Percentiles rank a stretch among this genome's conserved stretches.
Evolutionary conservation across 2,329 filamentous ascomycete species (phyloP).

Genomic region (Aspergillus ustus): DNA sequence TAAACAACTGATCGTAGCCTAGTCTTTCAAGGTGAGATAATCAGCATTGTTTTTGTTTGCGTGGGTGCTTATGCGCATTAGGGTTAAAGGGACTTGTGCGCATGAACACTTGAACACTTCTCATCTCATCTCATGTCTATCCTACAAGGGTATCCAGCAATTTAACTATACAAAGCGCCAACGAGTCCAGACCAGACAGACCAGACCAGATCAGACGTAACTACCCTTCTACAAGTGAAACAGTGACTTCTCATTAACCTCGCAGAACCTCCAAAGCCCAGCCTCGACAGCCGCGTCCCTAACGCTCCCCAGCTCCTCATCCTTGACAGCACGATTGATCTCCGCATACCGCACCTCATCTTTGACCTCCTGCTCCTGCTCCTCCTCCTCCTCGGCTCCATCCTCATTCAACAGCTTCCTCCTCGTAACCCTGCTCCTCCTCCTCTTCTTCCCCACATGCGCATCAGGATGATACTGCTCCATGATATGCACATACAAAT

Average conservation of each 20-base stretch:
- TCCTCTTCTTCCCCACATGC: constrained; percentile 74
- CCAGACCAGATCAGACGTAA: not conserved
- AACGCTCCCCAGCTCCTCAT: constrained; percentile 69
- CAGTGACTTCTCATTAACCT: constrained; percentile 61
- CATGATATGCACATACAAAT: constrained; percentile 85
- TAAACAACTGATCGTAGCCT: not conserved
- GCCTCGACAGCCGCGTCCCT: constrained; percentile 69
- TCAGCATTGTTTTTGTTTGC: not conserved
- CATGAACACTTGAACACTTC: not conserved
- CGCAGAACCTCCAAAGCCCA: constrained; percentile 79
- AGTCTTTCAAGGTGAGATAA: not conserved
- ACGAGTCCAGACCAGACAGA: not conserved
- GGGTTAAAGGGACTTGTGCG: too few relatives aligned
- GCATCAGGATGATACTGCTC: constrained; percentile 84
- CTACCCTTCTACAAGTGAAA: constrained; percentile 50
- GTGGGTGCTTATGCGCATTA: too few relatives aligned
- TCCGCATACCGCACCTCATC: constrained; percentile 70
- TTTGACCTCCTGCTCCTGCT: constrained; percentile 23
- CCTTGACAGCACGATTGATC: constrained; percentile 73
- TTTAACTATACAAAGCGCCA: not conserved
- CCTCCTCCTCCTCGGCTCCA: constrained; percentile 18
- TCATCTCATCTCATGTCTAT: not conserved
- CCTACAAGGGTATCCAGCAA: not conserved
- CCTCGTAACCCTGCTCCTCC: constrained; percentile 49
- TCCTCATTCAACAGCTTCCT: not conserved